phyloP scores from a whole-genome alignment of 148 eudicot species.

The Rhododendron williamsianum region DNA sequence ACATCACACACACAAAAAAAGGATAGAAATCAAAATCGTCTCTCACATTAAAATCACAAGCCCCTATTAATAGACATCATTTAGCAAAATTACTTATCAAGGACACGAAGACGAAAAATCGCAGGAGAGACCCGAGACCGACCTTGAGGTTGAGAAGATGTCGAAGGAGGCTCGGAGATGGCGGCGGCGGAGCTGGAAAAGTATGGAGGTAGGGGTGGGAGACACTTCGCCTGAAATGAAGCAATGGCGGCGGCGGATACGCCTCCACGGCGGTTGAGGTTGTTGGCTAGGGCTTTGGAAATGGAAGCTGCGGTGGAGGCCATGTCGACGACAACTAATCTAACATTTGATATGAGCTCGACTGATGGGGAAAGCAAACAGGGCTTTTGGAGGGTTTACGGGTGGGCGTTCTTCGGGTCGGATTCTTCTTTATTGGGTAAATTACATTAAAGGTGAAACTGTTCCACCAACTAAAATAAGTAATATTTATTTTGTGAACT shows the following conservation, averaged over 20 bases:
- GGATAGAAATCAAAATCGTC: neutral
- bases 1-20: neutral
- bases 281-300: conserved; percentile 18
- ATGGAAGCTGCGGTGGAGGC: conserved; percentile 21
- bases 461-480: no score
- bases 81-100: neutral
- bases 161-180: conserved; percentile 19
- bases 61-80: neutral
- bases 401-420: neutral
- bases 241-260: neutral
- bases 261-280: conserved; percentile 4
- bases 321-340: neutral
- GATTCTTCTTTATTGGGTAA: neutral
- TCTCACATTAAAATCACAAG: neutral
- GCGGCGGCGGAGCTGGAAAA: conserved; percentile 30
- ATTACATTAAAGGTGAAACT: neutral
- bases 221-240: conserved; percentile 4
- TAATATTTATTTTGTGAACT: no score
- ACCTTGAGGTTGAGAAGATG: conserved; percentile 44
- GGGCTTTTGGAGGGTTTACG: neutral
- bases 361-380: neutral
- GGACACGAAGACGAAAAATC: neutral
- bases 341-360: neutral
- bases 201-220: conserved; percentile 10
- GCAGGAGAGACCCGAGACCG: neutral